These are phyloP conservation scores for Catharanthus roseus DNA, from an alignment of 257 asterid species.

Conservation along the genomic window DNA sequence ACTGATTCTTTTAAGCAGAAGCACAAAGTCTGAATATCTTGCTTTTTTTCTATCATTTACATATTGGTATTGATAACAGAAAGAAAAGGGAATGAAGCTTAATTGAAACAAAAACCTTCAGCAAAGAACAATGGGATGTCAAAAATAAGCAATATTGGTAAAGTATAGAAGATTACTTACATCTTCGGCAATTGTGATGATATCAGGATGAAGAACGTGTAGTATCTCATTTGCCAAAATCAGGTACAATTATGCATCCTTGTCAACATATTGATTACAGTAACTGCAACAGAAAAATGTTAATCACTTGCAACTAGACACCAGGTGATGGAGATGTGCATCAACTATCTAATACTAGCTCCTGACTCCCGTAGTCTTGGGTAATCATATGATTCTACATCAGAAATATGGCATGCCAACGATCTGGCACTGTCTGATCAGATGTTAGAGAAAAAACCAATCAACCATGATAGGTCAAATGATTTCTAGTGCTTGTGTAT, in stretches of 20 bases:
- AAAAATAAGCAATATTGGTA: neutral
- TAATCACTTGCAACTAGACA: conserved; percentile 1
- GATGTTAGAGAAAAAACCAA: neutral
- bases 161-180: conserved; percentile 40
- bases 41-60: neutral
- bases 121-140: neutral
- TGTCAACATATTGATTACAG: conserved; percentile 95
- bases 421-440: neutral
- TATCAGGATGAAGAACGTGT: conserved; percentile 82
- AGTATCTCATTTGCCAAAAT: conserved; percentile 80
- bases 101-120: conserved; percentile 4
- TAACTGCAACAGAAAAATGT: conserved; percentile 49
- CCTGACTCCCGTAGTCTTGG: neutral
- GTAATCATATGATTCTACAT: neutral
- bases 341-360: neutral
- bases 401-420: neutral
- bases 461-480: neutral
- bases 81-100: neutral
- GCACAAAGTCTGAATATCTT: neutral
- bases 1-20: neutral
- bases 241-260: conserved; percentile 81
- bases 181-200: conserved; percentile 95
- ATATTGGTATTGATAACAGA: neutral
- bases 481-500: neutral
- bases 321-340: neutral